Conservation (phyloP, 2,329 filamentous ascomycete species). For the Neophaeococcomyces mojaviensis region DNA sequence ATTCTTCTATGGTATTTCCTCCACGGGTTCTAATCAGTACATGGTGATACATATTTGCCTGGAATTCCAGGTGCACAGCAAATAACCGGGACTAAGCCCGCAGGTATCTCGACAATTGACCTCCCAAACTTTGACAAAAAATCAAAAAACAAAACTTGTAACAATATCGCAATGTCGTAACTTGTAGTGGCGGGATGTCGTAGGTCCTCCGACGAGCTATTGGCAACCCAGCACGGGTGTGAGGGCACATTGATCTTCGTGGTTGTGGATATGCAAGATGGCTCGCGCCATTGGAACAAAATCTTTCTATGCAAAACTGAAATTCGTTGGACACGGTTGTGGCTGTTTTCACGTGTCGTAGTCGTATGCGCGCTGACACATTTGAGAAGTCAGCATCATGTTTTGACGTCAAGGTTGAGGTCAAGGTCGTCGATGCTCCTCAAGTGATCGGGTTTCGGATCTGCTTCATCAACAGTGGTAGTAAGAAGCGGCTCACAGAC, state of each 20-base stretch:
- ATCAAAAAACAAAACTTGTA: conserved; percentile 12
- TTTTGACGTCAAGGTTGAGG: conserved; percentile 14
- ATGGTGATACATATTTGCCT: conserved; percentile 6
- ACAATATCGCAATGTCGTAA: not conserved
- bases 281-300: not conserved
- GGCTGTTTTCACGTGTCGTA: too few relatives aligned
- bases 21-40: not conserved
- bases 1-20: too few relatives aligned
- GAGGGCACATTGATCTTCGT: not conserved
- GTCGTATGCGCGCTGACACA: too few relatives aligned
- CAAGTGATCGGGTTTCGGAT: conserved; percentile 12
- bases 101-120: conserved; percentile 21
- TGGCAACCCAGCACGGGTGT: not conserved
- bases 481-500: conserved; percentile 26
- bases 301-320: too few relatives aligned
- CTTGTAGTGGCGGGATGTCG: not conserved
- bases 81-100: conserved; percentile 22
- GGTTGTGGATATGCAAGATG: not conserved
- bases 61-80: conserved; percentile 6
- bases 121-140: conserved; percentile 14
- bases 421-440: conserved; percentile 19
- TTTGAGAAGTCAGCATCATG: not conserved
- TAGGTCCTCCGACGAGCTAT: not conserved
- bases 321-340: too few relatives aligned
- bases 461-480: conserved; percentile 17